Evolutionary conservation across 179 eudicot genomes (phyloP), one percentile per base, ranked within the genome.

Genomic region (Nepenthes alata): DNA sequence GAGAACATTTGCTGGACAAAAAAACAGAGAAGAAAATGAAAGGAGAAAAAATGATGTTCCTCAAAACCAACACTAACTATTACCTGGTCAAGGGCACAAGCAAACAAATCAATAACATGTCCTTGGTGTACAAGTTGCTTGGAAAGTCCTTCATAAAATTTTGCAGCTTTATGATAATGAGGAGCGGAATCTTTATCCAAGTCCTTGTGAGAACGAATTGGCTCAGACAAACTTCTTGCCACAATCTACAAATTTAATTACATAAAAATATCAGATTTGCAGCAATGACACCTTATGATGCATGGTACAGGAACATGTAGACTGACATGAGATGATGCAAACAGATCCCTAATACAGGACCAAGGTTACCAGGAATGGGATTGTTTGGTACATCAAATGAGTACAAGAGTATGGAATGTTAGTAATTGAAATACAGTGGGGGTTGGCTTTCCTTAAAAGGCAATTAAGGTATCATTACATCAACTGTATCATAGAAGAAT

Each of bases 41-140:
- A 13, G n/a, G 4, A 10, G 53, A 50, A 50, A 47, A 50, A 50
- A 11, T 13, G 15, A 3, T 11, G 4, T 11, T 13, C 53, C 5
- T 10, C n/a, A 50, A 11, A 13, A 11, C n/a, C 53, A 50, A 11
- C 53, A 50, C 34, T 12, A 25, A 6, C 54, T 63, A 68, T 53
- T 80, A 91, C 98, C 98, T 91, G 98, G 72, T 91, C 98, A 65
- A 91, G 93, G 13, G 98, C 96, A 80, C 95, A 86, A 45, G 98
- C 98, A 79, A 86, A 91, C 36, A 91, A 72, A 72, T 91, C 98
- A 58, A 91, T 85, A 56, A 86, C 96, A 63, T 91, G 98, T 62
- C 98, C 96, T 76, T 91, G 98, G 74, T 86, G 87, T 51, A 84
- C 87, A 69, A 91, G 96, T 73, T 91, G 98, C 80, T 84, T 89